Base-by-base conservation (phyloP, 202 grass and related monocot species). In the Carex arenaria region DNA sequence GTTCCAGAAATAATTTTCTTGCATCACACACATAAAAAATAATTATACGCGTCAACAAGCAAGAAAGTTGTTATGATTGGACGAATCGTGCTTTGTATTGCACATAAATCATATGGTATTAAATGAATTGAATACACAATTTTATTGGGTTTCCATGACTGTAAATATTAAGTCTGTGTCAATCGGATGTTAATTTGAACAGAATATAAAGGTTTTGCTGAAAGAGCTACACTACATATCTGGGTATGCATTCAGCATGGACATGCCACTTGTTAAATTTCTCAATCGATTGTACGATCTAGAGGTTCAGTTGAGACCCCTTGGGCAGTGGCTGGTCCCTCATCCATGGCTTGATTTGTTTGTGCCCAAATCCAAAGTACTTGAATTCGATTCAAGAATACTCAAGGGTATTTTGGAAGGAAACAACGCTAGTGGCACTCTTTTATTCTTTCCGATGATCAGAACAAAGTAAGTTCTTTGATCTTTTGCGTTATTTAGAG, bases 281-380 rank as follows among this genome's bases (percentile, higher is more conserved):
- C 90, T 94, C 4, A 78, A 97, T 80, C 71, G 91, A 38, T 88
- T 92, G 61, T 59, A 68, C 34, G 4, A 5, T 3, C 68, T 57
- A 59, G 91, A 92, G 86, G 11, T 79, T 43, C 17, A 66, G 20
- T 87, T 90, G 0, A 70, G 74, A 1, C 83, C 88, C 66, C 11
- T 55, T 53, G 90, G 92, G 0, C 55, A 84, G 2, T 97, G 94
- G 94, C 73, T 22, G 0, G 77, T 89, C 23, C 94, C 94, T 13
- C 94, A 97, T 72, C 94, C 94, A 1, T 97, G 92, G 94, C 85
- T 97, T 61, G 88, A 84, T 90, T 13, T 97, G 19, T 78, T 97
- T 74, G 83, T 94, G 13, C 92, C 92, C 4, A 38, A 82, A 6
- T 97, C 94, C 0, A 73, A 90, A 57, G 87, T 97, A 42, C 62